Conservation (phyloP, 2,329 filamentous ascomycete species). For the Aspergillus quadricinctus region DNA sequence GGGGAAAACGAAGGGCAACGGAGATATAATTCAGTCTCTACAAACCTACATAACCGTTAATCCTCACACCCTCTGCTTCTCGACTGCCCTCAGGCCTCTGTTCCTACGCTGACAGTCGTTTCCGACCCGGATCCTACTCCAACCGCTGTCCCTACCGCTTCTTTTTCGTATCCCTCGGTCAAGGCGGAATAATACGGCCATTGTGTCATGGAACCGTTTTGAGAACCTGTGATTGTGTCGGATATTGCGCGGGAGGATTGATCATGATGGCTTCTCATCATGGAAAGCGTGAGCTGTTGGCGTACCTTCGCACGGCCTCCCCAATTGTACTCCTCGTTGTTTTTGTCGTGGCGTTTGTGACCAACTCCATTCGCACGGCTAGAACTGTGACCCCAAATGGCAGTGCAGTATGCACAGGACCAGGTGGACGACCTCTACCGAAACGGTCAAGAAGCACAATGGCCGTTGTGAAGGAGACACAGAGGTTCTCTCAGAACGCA, state of each 20-base stretch:
- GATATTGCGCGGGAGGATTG: conserved; percentile 18
- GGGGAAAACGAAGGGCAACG: not conserved
- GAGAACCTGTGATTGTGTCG: conserved; percentile 16
- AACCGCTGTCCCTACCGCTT: conserved; percentile 1
- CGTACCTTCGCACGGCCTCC: conserved; percentile 54
- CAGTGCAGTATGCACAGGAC: conserved; percentile 60
- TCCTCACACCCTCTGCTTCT: conserved; percentile 1
- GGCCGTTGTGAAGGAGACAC: conserved; percentile 45
- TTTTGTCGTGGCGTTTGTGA: conserved; percentile 60
- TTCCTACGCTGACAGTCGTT: conserved; percentile 4
- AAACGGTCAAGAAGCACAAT: conserved; percentile 53
- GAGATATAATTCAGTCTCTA: not conserved
- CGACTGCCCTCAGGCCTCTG: conserved; percentile 1
- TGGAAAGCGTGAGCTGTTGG: conserved; percentile 41
- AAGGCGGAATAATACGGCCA: conserved; percentile 10
- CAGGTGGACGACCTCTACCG: conserved; percentile 82
- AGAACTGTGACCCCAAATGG: conserved; percentile 44
- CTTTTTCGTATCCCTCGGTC: conserved; percentile 2
- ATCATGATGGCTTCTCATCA: conserved; percentile 34
- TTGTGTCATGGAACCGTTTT: conserved; percentile 33
- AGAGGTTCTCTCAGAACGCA: conserved; percentile 60
- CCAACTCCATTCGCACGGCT: conserved; percentile 55
- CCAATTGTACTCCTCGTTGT: conserved; percentile 61
- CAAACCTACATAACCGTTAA: conserved; percentile 1
- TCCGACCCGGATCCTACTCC: conserved; percentile 2